Conservation (phyloP, 2,329 filamentous ascomycete genomes). For the Coniochaeta sp. region DNA sequence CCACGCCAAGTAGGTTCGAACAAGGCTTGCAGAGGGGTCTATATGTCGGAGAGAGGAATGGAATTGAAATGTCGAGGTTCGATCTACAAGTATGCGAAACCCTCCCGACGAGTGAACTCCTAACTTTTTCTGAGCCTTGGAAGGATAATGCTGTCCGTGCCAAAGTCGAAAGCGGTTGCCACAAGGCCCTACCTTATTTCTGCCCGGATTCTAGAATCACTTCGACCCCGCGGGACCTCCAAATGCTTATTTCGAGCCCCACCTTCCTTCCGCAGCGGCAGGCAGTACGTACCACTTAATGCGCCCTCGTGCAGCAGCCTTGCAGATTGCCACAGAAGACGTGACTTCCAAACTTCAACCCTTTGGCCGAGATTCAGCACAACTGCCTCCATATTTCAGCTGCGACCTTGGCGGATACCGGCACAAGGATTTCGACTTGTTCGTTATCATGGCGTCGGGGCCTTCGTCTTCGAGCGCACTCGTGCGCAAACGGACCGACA, state of each 20-base stretch:
- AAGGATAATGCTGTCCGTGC: not conserved
- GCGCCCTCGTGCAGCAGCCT: not conserved
- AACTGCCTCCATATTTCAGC: not conserved
- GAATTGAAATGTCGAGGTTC: not conserved
- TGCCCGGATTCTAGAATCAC: not conserved
- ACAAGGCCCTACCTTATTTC: not conserved
- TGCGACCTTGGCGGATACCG: not conserved
- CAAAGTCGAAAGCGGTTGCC: not conserved
- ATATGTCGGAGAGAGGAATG: not conserved
- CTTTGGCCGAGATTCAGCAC: not conserved
- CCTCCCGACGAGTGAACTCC: not conserved
- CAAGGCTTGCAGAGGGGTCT: not conserved
- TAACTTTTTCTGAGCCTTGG: not conserved
- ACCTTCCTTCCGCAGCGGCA: not conserved
- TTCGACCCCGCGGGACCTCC: not conserved
- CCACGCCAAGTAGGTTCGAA: not conserved
- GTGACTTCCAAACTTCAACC: not conserved
- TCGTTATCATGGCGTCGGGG: conserved; percentile 26
- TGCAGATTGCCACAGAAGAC: not conserved
- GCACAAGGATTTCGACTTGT: not conserved
- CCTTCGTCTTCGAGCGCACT: conserved; percentile 46
- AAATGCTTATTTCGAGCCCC: not conserved
- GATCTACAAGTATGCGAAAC: not conserved
- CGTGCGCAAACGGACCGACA: conserved; percentile 59
- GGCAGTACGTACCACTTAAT: not conserved